Base-by-base conservation (phyloP, 2,329 filamentous ascomycete genomes). In the Nigrospora sphaerica region DNA sequence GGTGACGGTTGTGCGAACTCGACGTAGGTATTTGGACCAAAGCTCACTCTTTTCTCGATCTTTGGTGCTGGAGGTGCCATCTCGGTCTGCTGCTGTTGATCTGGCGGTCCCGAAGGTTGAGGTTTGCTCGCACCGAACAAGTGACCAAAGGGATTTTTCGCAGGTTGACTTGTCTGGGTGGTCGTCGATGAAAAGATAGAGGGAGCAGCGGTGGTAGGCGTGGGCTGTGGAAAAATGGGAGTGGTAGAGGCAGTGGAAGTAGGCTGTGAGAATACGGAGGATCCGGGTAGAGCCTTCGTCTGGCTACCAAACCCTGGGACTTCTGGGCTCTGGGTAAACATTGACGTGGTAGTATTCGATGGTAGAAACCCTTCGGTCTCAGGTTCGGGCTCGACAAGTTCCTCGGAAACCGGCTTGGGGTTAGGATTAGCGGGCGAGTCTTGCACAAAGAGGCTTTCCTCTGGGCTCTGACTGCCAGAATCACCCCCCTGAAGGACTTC, bases 361-460 rank as follows among this genome's bases (percentile, higher is more conserved):
- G 23, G 23, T 28, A 6, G 23, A 28, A 10, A 6, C 10, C 23
- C 23, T 28, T 28, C 7, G 23, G 23, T 9, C 23, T 28, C 23
- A 10, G 23, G 2, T 28, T 28, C 23, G 23, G 23, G 5, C 23
- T 28, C 23, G 23, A 28, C 23, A 28, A 28, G 23, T 6, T 28
- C 7, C 23, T 28, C 23, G 10, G 18, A 32, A 43, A 38, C 31
- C 38, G 11, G 23, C 13, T 42, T 42, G 16, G 23, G 23, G 10
- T 28, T 28, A 28, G 23, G 23, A 9, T 5, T 23, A n/a, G 3
- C 40, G 3, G 32, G 11, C 6, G 19, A 35, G n/a, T 56, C 49
- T 7, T 51, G 45, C 39, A 63, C 61, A 41, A 63, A 63, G 13
- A 64, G 46, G 40, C 57, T 57, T 6, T 60, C 56, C 18, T 38